phyloP scores from a whole-genome alignment of 768 basidiomycete species.

The Termitomyces sp. region DNA sequence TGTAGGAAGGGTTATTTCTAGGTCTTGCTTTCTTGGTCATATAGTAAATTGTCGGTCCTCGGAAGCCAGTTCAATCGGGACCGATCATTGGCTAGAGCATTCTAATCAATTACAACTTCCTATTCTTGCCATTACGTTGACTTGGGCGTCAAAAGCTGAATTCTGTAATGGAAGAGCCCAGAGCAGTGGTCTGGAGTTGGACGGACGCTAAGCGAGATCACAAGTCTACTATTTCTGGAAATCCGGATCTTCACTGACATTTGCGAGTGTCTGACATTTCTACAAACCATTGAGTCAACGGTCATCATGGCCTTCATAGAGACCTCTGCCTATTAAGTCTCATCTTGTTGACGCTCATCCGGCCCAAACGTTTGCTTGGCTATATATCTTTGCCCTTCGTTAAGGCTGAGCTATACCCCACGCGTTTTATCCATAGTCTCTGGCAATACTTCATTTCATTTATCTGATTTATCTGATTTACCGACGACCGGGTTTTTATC shows the following conservation, averaged over 20 bases:
- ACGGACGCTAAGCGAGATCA: neutral
- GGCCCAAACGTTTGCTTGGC: neutral
- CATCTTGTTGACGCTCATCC: neutral
- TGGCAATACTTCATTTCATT: neutral
- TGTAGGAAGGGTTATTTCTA: neutral
- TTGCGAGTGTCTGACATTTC: neutral
- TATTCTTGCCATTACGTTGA: neutral
- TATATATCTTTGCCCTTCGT: slow-evolving; percentile 1
- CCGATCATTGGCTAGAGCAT: neutral
- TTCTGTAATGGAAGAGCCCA: neutral
- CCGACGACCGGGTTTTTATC: neutral
- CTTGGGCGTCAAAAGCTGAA: neutral
- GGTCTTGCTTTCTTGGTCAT: neutral
- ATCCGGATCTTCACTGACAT: slow-evolving; percentile 1
- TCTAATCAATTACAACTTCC: neutral
- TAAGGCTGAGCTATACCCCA: neutral
- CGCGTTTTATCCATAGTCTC: neutral
- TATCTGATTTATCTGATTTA: neutral
- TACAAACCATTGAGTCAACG: slow-evolving; percentile 2
- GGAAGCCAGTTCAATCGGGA: neutral
- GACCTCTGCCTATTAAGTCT: neutral
- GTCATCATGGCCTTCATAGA: neutral
- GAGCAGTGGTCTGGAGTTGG: neutral
- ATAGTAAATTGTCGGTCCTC: neutral
- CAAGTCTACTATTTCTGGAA: slow-evolving; percentile 1